Conservation (phyloP, 768 basidiomycete species). For the Solioccasus polychromus region DNA sequence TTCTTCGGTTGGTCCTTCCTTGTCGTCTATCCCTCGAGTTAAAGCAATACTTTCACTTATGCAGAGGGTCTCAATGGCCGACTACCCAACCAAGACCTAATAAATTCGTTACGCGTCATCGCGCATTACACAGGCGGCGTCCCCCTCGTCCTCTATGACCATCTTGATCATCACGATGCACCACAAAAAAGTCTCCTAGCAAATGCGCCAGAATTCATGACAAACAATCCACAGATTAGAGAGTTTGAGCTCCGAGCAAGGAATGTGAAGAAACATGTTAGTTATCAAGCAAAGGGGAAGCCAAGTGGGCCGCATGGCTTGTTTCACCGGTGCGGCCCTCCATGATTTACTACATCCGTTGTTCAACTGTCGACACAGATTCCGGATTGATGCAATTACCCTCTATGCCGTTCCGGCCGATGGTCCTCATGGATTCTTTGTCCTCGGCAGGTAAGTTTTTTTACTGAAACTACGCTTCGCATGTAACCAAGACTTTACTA, state of each 20-base stretch:
- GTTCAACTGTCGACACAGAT: slow-evolving; percentile 44
- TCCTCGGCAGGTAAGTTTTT: slow-evolving; percentile 73
- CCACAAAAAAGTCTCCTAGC: slow-evolving; percentile 32
- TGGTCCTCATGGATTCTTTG: slow-evolving; percentile 95
- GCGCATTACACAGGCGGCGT: slow-evolving; percentile 71
- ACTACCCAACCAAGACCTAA: slow-evolving; percentile 91
- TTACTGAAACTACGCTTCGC: not conserved
- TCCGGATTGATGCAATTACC: slow-evolving; percentile 92
- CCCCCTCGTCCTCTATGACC: slow-evolving; percentile 79
- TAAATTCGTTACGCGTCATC: slow-evolving; percentile 78
- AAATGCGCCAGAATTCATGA: slow-evolving; percentile 48
- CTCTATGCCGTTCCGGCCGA: slow-evolving; percentile 82
- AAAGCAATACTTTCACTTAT: not conserved
- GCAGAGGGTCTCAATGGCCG: slow-evolving; percentile 94
- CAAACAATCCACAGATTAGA: slow-evolving; percentile 41
- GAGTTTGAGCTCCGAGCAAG: slow-evolving; percentile 56
- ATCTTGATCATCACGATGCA: slow-evolving; percentile 51
- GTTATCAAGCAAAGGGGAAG: slow-evolving; percentile 73
- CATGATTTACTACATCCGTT: slow-evolving; percentile 16
- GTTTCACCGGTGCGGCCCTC: slow-evolving; percentile 68
- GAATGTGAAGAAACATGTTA: slow-evolving; percentile 68
- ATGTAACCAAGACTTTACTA: slow-evolving; percentile 28
- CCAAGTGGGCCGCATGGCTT: slow-evolving; percentile 89
- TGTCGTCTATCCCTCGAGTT: slow-evolving; percentile 1
- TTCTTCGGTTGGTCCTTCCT: slow-evolving; percentile 73